Evolutionary conservation across 495 filamentous ascomycete species (phyloP), one percentile per base, ranked within the genome.

Genomic region (Penicillium daleae): DNA sequence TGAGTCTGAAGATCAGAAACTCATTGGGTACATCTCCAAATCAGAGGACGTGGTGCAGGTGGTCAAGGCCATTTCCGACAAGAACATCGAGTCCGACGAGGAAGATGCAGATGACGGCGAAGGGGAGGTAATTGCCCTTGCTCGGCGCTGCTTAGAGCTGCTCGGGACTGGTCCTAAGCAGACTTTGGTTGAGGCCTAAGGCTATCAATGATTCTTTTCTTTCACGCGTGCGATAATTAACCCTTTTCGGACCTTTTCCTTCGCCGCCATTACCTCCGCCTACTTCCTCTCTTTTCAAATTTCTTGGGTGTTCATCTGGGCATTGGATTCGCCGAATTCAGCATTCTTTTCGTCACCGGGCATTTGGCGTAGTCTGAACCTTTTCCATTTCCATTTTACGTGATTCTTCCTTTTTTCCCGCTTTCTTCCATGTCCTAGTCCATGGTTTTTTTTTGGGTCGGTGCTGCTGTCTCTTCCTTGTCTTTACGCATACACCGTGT

Each of bases 51-150:
- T 99, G 68, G 88, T 98, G 29, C 85, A 91, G 39, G 91, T 96
- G 87, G 93, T 98, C 54, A 91, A 89, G 70, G 82, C 85, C 51
- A 97, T 98, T 66, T 90, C 92, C 6, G 93, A 97, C 69, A 92
- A 89, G 71, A 91, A 90, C 67, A 82, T 97, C 65, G 94, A 96
- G 69, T 94, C 91, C 13, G 93, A 97, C 63, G 89, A 92, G 57
- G 95, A 97, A 58, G 89, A 91, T 39, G 88, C 85, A 29, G 93
- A 97, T 65, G 93, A 97, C 66, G 91, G 90, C 19, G 95, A 99
- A 75, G 92, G 96, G 22, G 95, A 99, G 74, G 93, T 98, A 32
- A 90, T 98, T 63, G 91, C 88, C 60, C 85, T 99, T 66, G 95
- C 95, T 27, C 89, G 92, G 56, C 87, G 93, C 54, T 97, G 91